Conservation (phyloP, 495 filamentous ascomycete species). For the Neurospora sp. region DNA sequence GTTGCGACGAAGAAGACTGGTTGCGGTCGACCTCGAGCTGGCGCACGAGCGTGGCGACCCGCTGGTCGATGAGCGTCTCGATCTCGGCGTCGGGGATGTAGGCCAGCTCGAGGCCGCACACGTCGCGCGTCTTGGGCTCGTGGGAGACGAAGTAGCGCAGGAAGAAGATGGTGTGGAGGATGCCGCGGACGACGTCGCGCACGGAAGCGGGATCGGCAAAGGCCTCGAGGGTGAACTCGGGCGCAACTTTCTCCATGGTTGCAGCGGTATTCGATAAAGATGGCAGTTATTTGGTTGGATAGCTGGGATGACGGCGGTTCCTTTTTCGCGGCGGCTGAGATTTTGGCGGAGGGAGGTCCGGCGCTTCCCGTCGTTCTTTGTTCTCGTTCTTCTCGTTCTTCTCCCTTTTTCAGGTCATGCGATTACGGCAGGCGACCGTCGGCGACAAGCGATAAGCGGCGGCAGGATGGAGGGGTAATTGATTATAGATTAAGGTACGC, state of each 20-base stretch:
- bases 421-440: neutral
- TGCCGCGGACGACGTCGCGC: conserved; percentile 86
- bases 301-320: neutral
- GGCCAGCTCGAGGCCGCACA: conserved; percentile 85
- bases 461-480: neutral
- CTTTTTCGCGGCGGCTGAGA: neutral
- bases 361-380: neutral
- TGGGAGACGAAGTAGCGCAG: conserved; percentile 91
- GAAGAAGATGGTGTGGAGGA: conserved; percentile 98
- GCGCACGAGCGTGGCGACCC: conserved; percentile 64
- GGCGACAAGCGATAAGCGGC: neutral
- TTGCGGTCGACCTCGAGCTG: conserved; percentile 42
- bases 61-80: conserved; percentile 85
- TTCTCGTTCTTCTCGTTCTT: neutral
- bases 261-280: neutral
- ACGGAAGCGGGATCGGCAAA: conserved; percentile 73
- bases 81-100: conserved; percentile 82
- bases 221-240: conserved; percentile 76
- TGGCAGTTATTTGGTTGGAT: neutral
- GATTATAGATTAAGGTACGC: neutral
- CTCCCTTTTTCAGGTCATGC: neutral
- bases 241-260: conserved; percentile 50
- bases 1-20: conserved; percentile 14
- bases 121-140: conserved; percentile 73
- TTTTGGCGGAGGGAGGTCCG: neutral